A percentile compares a stretch with the other conserved stretches of the same genome.
Evolutionary conservation across 192 early-diverging fungal genomes (phyloP).

Genomic region (Ambispora gerdemannii): DNA sequence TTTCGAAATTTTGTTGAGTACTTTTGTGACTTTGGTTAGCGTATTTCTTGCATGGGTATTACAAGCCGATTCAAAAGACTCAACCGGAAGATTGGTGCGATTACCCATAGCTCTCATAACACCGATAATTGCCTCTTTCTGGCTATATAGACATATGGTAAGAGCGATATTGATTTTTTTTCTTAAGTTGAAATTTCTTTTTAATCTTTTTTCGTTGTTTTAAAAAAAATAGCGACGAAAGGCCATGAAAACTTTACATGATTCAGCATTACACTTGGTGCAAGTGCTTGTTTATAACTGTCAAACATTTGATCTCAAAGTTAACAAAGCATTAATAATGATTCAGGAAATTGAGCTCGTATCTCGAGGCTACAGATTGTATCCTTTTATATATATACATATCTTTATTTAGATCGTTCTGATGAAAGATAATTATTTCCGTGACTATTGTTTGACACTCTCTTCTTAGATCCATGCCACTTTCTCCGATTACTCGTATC

Average conservation of each 20-base stretch:
- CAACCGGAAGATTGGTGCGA: slow-evolving; percentile 14
- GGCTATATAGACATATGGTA: slow-evolving; percentile 43
- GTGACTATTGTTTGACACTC: neutral
- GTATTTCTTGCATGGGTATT: slow-evolving; percentile 29
- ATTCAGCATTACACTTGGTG: slow-evolving; percentile 42
- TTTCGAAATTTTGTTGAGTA: slow-evolving; percentile 28
- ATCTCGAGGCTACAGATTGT: slow-evolving; percentile 56
- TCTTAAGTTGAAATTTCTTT: neutral
- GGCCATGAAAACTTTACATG: slow-evolving; percentile 44
- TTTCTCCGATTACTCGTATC: slow-evolving; percentile 60
- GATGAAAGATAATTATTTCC: neutral
- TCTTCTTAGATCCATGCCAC: slow-evolving; percentile 42
- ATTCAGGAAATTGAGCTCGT: slow-evolving; percentile 65
- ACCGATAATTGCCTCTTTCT: slow-evolving; percentile 34
- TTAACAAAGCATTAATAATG: slow-evolving; percentile 51
- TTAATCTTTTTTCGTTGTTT: slow-evolving; percentile 2
- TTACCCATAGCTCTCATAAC: slow-evolving; percentile 24
- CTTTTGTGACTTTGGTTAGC: slow-evolving; percentile 14
- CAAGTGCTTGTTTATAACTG: slow-evolving; percentile 46
- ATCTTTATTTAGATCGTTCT: neutral
- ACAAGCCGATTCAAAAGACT: slow-evolving; percentile 12
- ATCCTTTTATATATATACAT: neutral
- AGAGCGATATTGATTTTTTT: slow-evolving; percentile 1
- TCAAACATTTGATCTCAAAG: slow-evolving; percentile 46
- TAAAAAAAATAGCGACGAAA: slow-evolving; percentile 40